phyloP scores from a whole-genome alignment of 1,284 basidiomycete genomes.

The Fomitopsis palustris region DNA sequence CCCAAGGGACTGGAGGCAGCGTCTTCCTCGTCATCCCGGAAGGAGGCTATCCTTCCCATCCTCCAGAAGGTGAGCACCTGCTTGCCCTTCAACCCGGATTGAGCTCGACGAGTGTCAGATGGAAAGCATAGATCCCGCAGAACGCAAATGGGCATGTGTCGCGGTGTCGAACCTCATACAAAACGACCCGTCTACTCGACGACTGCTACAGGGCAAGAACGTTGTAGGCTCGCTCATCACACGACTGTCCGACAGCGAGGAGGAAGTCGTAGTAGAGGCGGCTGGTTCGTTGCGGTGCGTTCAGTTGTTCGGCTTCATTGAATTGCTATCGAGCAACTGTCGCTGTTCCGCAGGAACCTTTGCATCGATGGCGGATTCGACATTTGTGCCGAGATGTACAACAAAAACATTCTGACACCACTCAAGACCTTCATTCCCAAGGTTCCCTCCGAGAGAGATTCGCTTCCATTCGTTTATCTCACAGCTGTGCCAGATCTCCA shows the following conservation, averaged over 20 bases:
- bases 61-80: constrained; percentile 73
- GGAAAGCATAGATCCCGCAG: constrained; percentile 68
- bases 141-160: constrained; percentile 91
- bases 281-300: constrained; percentile 77
- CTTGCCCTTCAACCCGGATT: neutral
- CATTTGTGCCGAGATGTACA: constrained; percentile 94
- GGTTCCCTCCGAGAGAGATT: constrained; percentile 35
- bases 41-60: constrained; percentile 77
- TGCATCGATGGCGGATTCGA: constrained; percentile 93
- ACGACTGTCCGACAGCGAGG: constrained; percentile 77
- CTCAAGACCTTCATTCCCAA: constrained; percentile 73
- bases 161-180: constrained; percentile 89
- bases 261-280: constrained; percentile 86
- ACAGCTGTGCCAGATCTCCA: constrained; percentile 58
- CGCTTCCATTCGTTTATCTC: neutral
- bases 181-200: constrained; percentile 82
- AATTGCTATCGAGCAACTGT: neutral
- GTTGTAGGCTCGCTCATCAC: constrained; percentile 85
- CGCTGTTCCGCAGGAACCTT: constrained; percentile 60
- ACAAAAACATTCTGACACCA: constrained; percentile 85
- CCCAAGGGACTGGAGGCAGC: constrained; percentile 74
- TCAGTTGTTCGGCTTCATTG: neutral
- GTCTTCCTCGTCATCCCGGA: constrained; percentile 68
- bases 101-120: constrained; percentile 41
- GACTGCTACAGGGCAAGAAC: constrained; percentile 88